A percentile compares a stretch with the other conserved stretches of the same genome.
Conservation (phyloP, 2,329 filamentous ascomycete genomes). For the Neurospora sp. region DNA sequence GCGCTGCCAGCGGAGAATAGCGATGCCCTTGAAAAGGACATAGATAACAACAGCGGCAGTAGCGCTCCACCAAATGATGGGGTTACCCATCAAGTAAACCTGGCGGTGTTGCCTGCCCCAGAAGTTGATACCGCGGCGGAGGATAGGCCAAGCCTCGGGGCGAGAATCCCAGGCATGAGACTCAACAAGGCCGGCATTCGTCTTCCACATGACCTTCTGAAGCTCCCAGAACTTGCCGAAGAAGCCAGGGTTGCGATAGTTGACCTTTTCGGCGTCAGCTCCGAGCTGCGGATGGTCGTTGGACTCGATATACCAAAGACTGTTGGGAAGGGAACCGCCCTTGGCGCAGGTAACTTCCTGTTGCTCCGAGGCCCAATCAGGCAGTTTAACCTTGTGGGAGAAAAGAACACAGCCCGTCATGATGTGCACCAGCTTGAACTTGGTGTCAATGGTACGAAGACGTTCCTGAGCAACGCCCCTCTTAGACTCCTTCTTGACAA, state of each 20-base stretch:
- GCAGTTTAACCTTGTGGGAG: constrained; percentile 98
- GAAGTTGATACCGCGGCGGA: constrained; percentile 96
- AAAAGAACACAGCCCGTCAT: constrained; percentile 97
- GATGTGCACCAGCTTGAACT: constrained; percentile 88
- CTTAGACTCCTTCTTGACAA: constrained; percentile 80
- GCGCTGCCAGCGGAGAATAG: constrained; percentile 88
- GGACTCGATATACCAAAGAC: constrained; percentile 89
- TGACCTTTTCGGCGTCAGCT: constrained; percentile 77
- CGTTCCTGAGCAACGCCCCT: constrained; percentile 70
- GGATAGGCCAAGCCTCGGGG: constrained; percentile 82
- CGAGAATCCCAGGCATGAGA: constrained; percentile 98
- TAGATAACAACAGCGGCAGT: constrained; percentile 71
- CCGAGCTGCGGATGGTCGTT: constrained; percentile 76
- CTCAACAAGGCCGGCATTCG: constrained; percentile 90
- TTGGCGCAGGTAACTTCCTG: constrained; percentile 98
- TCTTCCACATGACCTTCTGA: constrained; percentile 97
- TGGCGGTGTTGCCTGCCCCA: constrained; percentile 93
- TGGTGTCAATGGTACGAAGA: constrained; percentile 87
- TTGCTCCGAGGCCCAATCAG: constrained; percentile 95
- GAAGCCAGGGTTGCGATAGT: constrained; percentile 91
- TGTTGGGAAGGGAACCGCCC: constrained; percentile 87
- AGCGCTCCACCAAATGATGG: constrained; percentile 87
- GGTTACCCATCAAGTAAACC: constrained; percentile 93
- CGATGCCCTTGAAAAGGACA: constrained; percentile 73
- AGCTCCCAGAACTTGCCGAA: constrained; percentile 97